Base-by-base conservation (phyloP, 148 eudicot species). In the Polygonum aviculare region DNA sequence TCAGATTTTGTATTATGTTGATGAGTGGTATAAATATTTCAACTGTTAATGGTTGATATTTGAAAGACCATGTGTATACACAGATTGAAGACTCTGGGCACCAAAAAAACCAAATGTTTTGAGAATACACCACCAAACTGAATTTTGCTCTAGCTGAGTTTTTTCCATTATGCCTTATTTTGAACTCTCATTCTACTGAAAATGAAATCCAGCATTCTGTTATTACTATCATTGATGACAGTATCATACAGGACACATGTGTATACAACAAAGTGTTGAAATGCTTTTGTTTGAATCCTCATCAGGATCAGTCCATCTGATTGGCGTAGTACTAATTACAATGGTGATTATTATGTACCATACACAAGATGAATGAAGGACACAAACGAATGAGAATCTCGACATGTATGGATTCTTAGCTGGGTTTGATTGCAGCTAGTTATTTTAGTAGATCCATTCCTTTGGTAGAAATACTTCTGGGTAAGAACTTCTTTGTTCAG, bases 391-490 rank as follows among this genome's bases (percentile, higher is more conserved):
- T 67, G 40, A 67, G 21, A 67, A 36, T 21, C 72, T 67, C 45
- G 2, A 6, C 38, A 41, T 63, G 69, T 31, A 63, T 44, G 47
- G 47, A 7, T 44, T 44, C 4, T 35, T 15, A 15, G 44, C 44
- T 67, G 45, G 71, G 16, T 18, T 31, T 26, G 31, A 8, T 31
- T 57, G 31, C 63, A 62, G 36, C 69, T 62, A 31, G 60, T 18
- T 52, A 51, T 74, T 26, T 26, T 85, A 90, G 79, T 90, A 91
- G 75, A 86, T 89, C 96, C 96, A 91, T 69, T 91, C 96, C 81
- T 91, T 83, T 3, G 96, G 96, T 57, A 91, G 90, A 84, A 82
- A 87, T 78, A 86, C 81, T 5, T 85, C 91, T 9, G 90, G 90
- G 2, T 90, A 86, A 75, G 74, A 55, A 76, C 59, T 16, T 1